Base-by-base conservation (phyloP, 345 rosid genomes). In the Adansonia digitata region DNA sequence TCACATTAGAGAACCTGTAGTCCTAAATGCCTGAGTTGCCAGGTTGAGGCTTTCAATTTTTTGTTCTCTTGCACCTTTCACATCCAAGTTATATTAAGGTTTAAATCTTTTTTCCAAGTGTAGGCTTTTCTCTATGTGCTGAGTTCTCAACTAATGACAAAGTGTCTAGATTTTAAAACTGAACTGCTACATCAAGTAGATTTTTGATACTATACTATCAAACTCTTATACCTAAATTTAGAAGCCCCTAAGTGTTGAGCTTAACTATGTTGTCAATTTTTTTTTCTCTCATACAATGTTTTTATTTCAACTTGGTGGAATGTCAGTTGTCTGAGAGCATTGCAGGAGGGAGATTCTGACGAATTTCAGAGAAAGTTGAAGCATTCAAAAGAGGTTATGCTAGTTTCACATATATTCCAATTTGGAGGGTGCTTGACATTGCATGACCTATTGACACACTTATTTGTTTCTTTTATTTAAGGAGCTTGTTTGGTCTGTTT, bases 291-390 rank as follows among this genome's bases (percentile, higher is more conserved):
- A 59, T 45, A 45, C 55, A 6, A 24, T 67, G n/a, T 59, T 72
- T 78, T 67, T 62, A 51, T 77, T 65, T 76, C 60, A 46, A 52
- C 70, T 74, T 67, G 43, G 49, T 82, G 80, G 73, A 77, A 74
- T 81, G 37, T 60, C 77, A 94, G 98, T 81, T 94, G 97, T 83
- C 85, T 94, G 85, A 85, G 86, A 84, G 94, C 95, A 74, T 83
- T 94, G 80, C 86, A 84, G 82, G 98, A 92, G 84, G 98, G 98
- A 81, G 89, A 88, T 80, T 78, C 59, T 78, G 86, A 81, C 64
- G 97, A 92, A 65, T 92, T 94, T 73, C 81, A 76, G 62, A 81
- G 77, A 75, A 92, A 84, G 73, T 79, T 94, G 77, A 79, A 80
- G 80, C 79, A 70, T 72, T 85, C 97, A 43, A 94, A 94, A 84